A percentile compares a stretch with the other conserved stretches of the same genome.
phyloP scores from a whole-genome alignment of 331 rosid genomes.

The Stylosanthes scabra region DNA sequence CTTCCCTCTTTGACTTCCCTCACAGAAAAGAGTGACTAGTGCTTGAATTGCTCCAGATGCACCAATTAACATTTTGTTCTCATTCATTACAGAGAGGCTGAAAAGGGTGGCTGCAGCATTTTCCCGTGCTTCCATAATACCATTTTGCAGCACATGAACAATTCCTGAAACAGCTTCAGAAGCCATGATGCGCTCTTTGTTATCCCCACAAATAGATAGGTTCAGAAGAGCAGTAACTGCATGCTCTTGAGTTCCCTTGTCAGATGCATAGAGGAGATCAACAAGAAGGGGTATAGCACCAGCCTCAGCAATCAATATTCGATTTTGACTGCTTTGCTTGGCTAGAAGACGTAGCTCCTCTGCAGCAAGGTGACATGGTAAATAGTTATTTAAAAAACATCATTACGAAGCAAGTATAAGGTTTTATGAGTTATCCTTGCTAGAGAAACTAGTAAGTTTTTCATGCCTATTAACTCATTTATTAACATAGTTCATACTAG shows the following conservation, averaged over 20 bases:
- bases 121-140: conserved; percentile 87
- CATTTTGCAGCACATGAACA: conserved; percentile 74
- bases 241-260: conserved; percentile 78
- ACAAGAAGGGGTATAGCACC: conserved; percentile 87
- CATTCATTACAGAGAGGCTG: conserved; percentile 77
- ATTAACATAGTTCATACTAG: no score
- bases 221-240: conserved; percentile 87
- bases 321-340: conserved; percentile 68
- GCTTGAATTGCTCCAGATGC: conserved; percentile 79
- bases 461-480: not conserved
- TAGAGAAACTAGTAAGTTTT: not conserved
- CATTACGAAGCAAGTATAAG: conserved; percentile 10
- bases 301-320: conserved; percentile 79
- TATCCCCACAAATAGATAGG: conserved; percentile 68
- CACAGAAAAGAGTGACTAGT: conserved; percentile 65
- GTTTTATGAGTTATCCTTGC: not conserved
- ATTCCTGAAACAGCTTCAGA: conserved; percentile 75
- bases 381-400: not conserved
- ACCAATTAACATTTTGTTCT: conserved; percentile 67
- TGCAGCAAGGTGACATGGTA: conserved; percentile 27
- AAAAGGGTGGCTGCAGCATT: conserved; percentile 94
- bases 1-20: conserved; percentile 84
- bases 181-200: conserved; percentile 68
- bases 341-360: conserved; percentile 80
- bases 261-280: conserved; percentile 61